Conservation (phyloP, 2,329 filamentous ascomycete genomes). For the Cladophialophora bantiana region DNA sequence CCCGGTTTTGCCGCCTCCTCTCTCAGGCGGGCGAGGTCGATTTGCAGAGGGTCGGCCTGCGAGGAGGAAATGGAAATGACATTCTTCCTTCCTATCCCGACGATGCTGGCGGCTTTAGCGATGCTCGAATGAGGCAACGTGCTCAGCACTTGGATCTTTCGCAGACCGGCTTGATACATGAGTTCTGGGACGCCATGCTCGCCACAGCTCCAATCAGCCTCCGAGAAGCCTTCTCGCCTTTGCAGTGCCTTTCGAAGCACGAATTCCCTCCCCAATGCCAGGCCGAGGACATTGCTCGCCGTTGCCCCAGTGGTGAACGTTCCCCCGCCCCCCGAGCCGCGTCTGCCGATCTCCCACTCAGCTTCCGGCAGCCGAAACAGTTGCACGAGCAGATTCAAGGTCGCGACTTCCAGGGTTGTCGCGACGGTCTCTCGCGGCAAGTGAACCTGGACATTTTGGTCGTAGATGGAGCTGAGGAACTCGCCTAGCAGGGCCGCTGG, state of each 20-base stretch:
- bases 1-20: constrained; percentile 60
- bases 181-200: constrained; percentile 66
- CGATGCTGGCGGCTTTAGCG: constrained; percentile 79
- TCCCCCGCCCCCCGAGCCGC: constrained; percentile 61
- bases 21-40: constrained; percentile 73
- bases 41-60: constrained; percentile 67
- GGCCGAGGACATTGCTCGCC: constrained; percentile 68
- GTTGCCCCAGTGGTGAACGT: constrained; percentile 81
- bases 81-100: constrained; percentile 75
- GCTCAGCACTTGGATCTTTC: constrained; percentile 76
- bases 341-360: constrained; percentile 54
- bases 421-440: constrained; percentile 76
- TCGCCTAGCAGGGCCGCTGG: constrained; percentile 83
- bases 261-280: constrained; percentile 74
- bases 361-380: constrained; percentile 66
- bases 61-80: constrained; percentile 66
- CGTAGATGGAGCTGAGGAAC: constrained; percentile 78
- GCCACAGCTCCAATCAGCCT: constrained; percentile 60
- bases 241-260: constrained; percentile 52
- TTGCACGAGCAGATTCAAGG: constrained; percentile 72
- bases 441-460: constrained; percentile 87
- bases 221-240: constrained; percentile 42
- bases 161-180: constrained; percentile 62
- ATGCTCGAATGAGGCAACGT: constrained; percentile 85
- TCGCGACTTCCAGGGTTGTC: constrained; percentile 76